phyloP scores from a whole-genome alignment of 2,329 filamentous ascomycete species.

The Nigrospora sphaerica region DNA sequence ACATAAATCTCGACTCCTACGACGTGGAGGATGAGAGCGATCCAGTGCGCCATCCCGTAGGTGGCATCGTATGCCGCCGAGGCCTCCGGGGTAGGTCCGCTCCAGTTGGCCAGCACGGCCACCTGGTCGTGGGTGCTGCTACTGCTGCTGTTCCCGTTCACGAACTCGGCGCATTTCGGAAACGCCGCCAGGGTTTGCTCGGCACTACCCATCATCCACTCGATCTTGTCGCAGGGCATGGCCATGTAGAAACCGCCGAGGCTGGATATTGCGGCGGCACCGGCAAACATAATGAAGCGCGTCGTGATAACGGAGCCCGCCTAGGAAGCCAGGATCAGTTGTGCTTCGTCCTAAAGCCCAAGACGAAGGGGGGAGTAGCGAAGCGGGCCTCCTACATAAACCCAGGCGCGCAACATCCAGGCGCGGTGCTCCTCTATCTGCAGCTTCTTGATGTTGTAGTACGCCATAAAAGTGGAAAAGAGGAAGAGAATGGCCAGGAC shows the following conservation, averaged over 20 bases:
- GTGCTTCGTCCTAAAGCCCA: not conserved
- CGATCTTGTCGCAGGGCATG: constrained; percentile 40
- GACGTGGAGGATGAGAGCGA: constrained; percentile 43
- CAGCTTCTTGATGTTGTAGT: constrained; percentile 49
- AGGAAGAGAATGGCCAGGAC: constrained; percentile 37
- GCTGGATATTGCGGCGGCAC: constrained; percentile 1
- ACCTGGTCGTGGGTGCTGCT: constrained; percentile 14
- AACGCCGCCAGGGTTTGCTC: constrained; percentile 26
- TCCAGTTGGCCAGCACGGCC: constrained; percentile 24
- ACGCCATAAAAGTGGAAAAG: constrained; percentile 35
- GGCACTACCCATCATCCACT: constrained; percentile 24
- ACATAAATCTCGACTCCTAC: constrained; percentile 40
- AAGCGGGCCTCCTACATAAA: constrained; percentile 27
- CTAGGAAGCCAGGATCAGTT: constrained; percentile 15
- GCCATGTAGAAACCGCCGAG: constrained; percentile 1
- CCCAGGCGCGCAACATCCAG: constrained; percentile 55
- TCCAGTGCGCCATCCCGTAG: constrained; percentile 47
- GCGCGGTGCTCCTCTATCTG: constrained; percentile 58
- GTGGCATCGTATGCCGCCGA: constrained; percentile 34
- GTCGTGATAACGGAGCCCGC: constrained; percentile 42
- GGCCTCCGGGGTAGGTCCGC: constrained; percentile 15
- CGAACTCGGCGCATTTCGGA: constrained; percentile 34
- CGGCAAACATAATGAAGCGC: constrained; percentile 37
- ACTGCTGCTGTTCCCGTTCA: constrained; percentile 18
- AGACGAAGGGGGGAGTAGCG: not conserved